Percentiles rank a stretch among this genome's conserved stretches.
Conservation (phyloP, 306 rosid species). For the Trichosanthes cucumerina region DNA sequence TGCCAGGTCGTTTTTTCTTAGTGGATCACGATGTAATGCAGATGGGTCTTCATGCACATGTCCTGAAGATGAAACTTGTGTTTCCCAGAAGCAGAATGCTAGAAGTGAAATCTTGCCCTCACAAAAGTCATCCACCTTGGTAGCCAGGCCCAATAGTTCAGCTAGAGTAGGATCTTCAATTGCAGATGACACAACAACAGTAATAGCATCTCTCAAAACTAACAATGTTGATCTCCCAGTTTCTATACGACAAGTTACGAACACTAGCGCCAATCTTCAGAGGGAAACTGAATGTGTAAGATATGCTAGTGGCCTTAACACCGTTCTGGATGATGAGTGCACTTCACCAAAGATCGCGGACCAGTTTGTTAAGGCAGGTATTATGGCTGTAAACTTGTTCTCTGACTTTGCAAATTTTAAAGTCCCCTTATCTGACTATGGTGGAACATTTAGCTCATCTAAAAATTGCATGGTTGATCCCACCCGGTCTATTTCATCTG, state of each 20-base stretch:
- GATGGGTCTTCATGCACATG: constrained; percentile 81
- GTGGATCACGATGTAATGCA: constrained; percentile 56
- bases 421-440: constrained; percentile 56
- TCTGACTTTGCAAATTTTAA: constrained; percentile 54
- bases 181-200: constrained; percentile 32
- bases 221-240: constrained; percentile 23
- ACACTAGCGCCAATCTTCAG: constrained; percentile 23
- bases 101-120: constrained; percentile 31
- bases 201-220: constrained; percentile 26
- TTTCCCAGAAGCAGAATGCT: constrained; percentile 38
- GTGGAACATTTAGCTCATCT: constrained; percentile 41
- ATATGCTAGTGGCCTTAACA: constrained; percentile 33
- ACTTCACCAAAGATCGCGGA: constrained; percentile 36
- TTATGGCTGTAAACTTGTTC: constrained; percentile 67
- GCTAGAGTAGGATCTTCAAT: constrained; percentile 32
- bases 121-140: constrained; percentile 41
- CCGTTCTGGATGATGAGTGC: constrained; percentile 22
- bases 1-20: constrained; percentile 65
- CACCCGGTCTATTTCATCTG: constrained; percentile 30
- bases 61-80: constrained; percentile 68
- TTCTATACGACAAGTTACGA: constrained; percentile 22
- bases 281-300: constrained; percentile 40
- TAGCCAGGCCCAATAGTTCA: constrained; percentile 21
- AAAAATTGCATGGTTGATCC: constrained; percentile 59
- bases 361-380: constrained; percentile 67